These are phyloP conservation scores for Purshia tridentata DNA, from an alignment of 306 rosid genomes.

Conservation along the genomic window DNA sequence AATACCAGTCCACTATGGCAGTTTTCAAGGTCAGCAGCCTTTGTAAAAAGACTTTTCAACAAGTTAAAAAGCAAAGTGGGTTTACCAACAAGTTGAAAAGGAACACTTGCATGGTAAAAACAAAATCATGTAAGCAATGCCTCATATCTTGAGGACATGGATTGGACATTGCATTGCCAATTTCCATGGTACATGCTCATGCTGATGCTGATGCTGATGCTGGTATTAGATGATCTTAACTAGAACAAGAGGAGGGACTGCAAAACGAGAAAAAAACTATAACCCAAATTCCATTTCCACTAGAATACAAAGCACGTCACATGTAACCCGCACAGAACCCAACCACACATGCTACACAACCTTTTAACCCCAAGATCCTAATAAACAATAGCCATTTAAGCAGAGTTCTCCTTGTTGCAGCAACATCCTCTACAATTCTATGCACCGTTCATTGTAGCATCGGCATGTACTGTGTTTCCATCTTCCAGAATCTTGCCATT, in stretches of 20 bases:
- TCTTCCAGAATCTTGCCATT: conserved; percentile 89
- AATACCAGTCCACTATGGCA: too few species aligned
- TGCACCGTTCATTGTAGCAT: conserved; percentile 65
- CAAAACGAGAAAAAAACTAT: conserved; percentile 37
- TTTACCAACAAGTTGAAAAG: neutral
- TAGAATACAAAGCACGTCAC: conserved; percentile 35
- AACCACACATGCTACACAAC: conserved; percentile 18
- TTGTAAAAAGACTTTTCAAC: neutral
- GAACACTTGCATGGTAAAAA: neutral
- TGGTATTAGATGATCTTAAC: neutral
- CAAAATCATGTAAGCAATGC: neutral
- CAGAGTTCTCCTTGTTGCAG: conserved; percentile 36
- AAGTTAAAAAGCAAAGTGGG: neutral
- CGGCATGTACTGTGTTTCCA: conserved; percentile 61
- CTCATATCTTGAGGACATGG: neutral
- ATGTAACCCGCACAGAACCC: conserved; percentile 23
- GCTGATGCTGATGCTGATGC: neutral
- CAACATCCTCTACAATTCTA: conserved; percentile 32
- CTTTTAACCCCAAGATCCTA: conserved; percentile 22
- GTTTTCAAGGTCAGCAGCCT: too few species aligned
- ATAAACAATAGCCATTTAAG: conserved; percentile 34
- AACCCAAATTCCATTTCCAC: conserved; percentile 41
- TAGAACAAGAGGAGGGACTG: conserved; percentile 4
- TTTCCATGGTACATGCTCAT: conserved; percentile 1
- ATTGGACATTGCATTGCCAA: neutral